phyloP scores from a whole-genome alignment of 1,284 basidiomycete species.

The Crepidotus sp. region DNA sequence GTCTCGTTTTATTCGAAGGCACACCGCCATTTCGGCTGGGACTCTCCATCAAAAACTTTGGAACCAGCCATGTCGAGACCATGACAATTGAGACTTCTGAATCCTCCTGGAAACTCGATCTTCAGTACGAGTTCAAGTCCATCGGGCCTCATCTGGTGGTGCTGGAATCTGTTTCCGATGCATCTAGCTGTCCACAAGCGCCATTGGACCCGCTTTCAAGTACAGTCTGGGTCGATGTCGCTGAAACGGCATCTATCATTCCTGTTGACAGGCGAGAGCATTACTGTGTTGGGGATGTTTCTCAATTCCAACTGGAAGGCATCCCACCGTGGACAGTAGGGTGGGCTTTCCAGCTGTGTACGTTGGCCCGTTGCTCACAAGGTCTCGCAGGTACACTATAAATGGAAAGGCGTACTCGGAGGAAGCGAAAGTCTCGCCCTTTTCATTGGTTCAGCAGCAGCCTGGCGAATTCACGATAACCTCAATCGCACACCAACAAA shows the following conservation, averaged over 20 bases:
- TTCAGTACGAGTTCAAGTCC: conserved; percentile 70
- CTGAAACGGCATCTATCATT: conserved; percentile 89
- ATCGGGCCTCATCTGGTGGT: conserved; percentile 76
- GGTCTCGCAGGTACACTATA: conserved; percentile 60
- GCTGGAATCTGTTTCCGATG: conserved; percentile 70
- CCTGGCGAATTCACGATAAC: conserved; percentile 77
- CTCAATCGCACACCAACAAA: conserved; percentile 85
- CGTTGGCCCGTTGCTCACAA: neutral
- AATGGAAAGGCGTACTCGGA: conserved; percentile 70
- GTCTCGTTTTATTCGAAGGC: conserved; percentile 60
- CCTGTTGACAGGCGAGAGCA: conserved; percentile 73
- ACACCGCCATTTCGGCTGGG: conserved; percentile 82
- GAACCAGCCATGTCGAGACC: conserved; percentile 51
- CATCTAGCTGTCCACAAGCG: conserved; percentile 71
- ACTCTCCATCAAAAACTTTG: conserved; percentile 69
- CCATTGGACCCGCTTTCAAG: conserved; percentile 55
- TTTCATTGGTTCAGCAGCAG: conserved; percentile 75
- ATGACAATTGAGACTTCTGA: conserved; percentile 52
- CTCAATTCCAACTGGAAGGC: conserved; percentile 91
- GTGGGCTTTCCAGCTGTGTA: conserved; percentile 33
- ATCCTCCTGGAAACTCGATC: conserved; percentile 67
- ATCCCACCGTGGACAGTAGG: conserved; percentile 92
- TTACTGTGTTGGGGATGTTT: conserved; percentile 85
- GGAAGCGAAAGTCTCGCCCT: conserved; percentile 70
- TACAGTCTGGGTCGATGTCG: conserved; percentile 78